Percentiles rank a stretch among this genome's conserved stretches.
Conservation (phyloP, 2,329 filamentous ascomycete genomes). For the Clonostachys byssicola region DNA sequence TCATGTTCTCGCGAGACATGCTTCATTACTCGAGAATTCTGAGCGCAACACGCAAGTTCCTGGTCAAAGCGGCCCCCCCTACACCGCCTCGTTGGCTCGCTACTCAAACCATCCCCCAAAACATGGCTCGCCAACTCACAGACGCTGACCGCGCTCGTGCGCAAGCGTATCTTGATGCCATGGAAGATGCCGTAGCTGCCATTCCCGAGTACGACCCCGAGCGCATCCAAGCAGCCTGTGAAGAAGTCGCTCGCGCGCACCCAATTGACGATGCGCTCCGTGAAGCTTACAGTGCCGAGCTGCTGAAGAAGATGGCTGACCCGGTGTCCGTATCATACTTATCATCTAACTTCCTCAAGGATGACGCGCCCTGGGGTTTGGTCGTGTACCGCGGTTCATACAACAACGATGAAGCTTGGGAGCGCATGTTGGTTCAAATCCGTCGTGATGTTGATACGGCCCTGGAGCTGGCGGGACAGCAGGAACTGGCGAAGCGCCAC, state of each 20-base stretch:
- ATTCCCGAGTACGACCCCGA: neutral
- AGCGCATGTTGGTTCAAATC: slow-evolving; percentile 1
- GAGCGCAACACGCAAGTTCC: no score
- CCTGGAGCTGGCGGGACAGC: neutral
- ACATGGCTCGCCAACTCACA: neutral
- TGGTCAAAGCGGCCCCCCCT: no score
- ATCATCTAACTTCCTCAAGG: no score
- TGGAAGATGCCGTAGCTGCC: neutral
- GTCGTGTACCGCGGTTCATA: slow-evolving; percentile 2
- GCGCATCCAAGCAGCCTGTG: neutral
- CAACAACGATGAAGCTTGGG: slow-evolving; percentile 1
- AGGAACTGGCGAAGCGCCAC: neutral
- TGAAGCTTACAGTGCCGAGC: neutral
- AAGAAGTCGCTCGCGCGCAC: neutral
- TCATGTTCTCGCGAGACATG: no score
- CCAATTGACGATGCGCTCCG: neutral
- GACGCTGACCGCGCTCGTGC: neutral
- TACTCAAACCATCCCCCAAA: neutral
- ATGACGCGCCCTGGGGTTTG: neutral
- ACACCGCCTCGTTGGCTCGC: no score
- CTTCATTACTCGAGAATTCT: no score
- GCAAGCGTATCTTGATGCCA: neutral
- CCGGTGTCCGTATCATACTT: no score
- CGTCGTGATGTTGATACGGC: slow-evolving; percentile 1
- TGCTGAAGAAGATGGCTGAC: neutral